phyloP scores from a whole-genome alignment of 352 stramenopile genomes.

The Globisporangium yorkense region DNA sequence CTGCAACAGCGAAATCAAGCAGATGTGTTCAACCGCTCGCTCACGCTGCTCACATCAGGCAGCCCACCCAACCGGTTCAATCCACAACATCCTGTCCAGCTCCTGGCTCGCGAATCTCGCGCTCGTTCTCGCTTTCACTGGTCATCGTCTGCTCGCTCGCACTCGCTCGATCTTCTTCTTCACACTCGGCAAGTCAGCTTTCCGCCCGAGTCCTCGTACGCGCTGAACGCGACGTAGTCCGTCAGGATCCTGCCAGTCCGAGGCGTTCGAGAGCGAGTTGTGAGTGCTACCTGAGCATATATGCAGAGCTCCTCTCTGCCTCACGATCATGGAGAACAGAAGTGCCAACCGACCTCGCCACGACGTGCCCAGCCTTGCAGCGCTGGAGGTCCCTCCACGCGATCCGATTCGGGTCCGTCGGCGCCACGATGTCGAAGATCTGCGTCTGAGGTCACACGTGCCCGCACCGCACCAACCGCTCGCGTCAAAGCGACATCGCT shows the following conservation, averaged over 20 bases:
- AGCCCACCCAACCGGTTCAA: too few species aligned
- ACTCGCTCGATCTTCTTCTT: background rate
- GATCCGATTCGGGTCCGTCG: slow-evolving; percentile 30
- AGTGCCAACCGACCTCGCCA: slow-evolving; percentile 25
- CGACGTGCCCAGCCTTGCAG: slow-evolving; percentile 41
- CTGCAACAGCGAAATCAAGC: too few species aligned
- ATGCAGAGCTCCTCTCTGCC: background rate
- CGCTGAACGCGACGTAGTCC: slow-evolving; percentile 50
- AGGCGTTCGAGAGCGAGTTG: background rate
- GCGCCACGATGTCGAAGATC: slow-evolving; percentile 54
- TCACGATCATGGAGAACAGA: background rate
- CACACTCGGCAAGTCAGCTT: slow-evolving; percentile 16
- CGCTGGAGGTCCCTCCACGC: slow-evolving; percentile 52
- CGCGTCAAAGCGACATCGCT: background rate
- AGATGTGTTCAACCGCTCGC: too few species aligned
- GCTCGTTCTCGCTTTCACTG: too few species aligned
- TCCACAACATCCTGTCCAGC: too few species aligned
- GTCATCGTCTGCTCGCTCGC: background rate
- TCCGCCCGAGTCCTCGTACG: slow-evolving; percentile 44
- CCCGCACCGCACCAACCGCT: background rate
- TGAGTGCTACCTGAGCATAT: background rate
- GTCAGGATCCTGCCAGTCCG: slow-evolving; percentile 30
- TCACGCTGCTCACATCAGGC: too few species aligned
- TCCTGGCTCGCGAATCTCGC: background rate
- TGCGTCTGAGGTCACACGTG: slow-evolving; percentile 31